A percentile compares a stretch with the other conserved stretches of the same genome.
Evolutionary conservation across 441 rosid species (phyloP).

Genomic region (Bocquillonia castaneifolia): DNA sequence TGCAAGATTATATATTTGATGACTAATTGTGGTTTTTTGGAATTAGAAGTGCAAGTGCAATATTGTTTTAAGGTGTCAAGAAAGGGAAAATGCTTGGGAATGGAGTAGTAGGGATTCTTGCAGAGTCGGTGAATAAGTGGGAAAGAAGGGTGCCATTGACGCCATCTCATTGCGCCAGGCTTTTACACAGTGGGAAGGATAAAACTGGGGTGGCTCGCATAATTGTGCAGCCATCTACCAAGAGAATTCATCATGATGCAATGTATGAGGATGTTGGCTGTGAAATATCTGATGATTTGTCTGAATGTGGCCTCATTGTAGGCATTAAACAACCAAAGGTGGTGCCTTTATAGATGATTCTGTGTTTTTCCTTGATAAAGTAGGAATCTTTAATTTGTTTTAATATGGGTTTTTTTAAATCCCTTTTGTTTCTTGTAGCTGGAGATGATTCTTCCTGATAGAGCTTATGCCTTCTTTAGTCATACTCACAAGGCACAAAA

Average conservation of each 20-base stretch:
- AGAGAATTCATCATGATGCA: conserved; percentile 45
- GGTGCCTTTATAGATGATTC: too few species aligned
- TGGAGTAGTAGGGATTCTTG: conserved; percentile 77
- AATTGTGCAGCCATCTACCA: conserved; percentile 47
- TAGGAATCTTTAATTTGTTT: neutral
- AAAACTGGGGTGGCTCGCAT: conserved; percentile 54
- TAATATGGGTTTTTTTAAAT: neutral
- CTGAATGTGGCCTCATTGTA: conserved; percentile 47
- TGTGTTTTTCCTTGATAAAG: neutral
- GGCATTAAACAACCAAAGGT: conserved; percentile 86
- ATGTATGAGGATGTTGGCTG: conserved; percentile 51
- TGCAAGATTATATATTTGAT: neutral
- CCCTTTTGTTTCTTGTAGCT: conserved; percentile 45
- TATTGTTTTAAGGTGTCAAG: too few species aligned
- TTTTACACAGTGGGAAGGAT: conserved; percentile 64
- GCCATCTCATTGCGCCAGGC: conserved; percentile 84
- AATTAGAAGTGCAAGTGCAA: neutral
- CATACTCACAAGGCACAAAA: conserved; percentile 93
- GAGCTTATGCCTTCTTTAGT: conserved; percentile 92
- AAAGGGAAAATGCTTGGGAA: conserved; percentile 57
- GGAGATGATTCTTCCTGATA: conserved; percentile 75
- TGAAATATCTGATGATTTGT: conserved; percentile 43
- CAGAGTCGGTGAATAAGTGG: conserved; percentile 82
- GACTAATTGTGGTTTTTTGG: neutral
- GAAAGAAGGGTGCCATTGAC: conserved; percentile 85